Evolutionary conservation across 2,329 filamentous ascomycete species (phyloP).

Genomic region (Purpureocillium lavendulum): DNA sequence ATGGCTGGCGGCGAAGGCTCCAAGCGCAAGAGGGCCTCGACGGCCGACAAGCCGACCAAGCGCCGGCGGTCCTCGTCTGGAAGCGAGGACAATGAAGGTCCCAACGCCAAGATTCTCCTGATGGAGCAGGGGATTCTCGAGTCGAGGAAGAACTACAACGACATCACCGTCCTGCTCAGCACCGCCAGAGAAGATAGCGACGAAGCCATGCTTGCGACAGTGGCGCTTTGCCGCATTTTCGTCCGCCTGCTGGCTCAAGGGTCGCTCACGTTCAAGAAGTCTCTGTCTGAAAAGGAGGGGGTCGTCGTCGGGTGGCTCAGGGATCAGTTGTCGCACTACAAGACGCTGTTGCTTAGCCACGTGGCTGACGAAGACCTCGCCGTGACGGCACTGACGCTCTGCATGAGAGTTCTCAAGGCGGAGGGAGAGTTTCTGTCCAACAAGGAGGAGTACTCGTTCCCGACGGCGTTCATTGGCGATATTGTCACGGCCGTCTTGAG

Average conservation of each 20-base stretch:
- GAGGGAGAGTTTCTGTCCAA: constrained; percentile 57
- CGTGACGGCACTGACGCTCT: constrained; percentile 63
- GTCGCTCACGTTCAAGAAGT: constrained; percentile 56
- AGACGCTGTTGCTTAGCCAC: constrained; percentile 50
- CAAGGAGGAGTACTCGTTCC: constrained; percentile 60
- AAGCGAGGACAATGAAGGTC: constrained; percentile 38
- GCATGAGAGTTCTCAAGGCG: constrained; percentile 78
- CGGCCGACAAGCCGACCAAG: constrained; percentile 39
- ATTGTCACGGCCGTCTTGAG: constrained; percentile 56
- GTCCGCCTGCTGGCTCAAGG: constrained; percentile 71
- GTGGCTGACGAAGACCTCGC: constrained; percentile 57
- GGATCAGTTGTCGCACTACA: constrained; percentile 65
- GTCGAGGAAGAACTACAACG: constrained; percentile 86
- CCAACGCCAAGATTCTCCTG: constrained; percentile 58
- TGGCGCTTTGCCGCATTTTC: constrained; percentile 82
- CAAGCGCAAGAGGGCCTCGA: constrained; percentile 45
- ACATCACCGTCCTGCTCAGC: constrained; percentile 66
- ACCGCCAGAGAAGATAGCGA: constrained; percentile 36
- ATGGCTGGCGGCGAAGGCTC: constrained; percentile 9
- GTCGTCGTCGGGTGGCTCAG: constrained; percentile 73
- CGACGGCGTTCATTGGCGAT: constrained; percentile 54
- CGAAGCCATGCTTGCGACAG: constrained; percentile 58
- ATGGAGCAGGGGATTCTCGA: constrained; percentile 77
- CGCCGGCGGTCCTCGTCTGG: constrained; percentile 37
- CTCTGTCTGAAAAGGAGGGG: constrained; percentile 61